These are phyloP conservation scores for Triglochin maritima DNA, from an alignment of 106 monocot species.

Conservation along the genomic window DNA sequence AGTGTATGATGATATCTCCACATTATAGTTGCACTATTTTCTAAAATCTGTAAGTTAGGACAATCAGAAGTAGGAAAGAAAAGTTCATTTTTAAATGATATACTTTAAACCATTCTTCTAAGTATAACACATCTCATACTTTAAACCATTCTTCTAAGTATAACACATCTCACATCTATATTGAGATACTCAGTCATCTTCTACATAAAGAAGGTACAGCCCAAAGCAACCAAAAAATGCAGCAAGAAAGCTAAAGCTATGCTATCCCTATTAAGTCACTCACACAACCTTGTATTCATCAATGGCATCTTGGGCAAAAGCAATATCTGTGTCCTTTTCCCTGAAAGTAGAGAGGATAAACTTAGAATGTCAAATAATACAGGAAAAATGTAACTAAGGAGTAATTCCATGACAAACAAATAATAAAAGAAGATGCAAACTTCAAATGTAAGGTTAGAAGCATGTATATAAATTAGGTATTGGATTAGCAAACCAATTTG, in stretches of 20 bases:
- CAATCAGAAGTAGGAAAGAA: no score
- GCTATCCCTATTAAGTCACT: not conserved
- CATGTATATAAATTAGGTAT: no score
- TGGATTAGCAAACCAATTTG: no score
- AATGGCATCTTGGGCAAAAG: constrained; percentile 97
- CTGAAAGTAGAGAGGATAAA: constrained; percentile 27
- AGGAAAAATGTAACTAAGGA: no score
- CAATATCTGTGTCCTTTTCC: constrained; percentile 97
- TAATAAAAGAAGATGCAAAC: no score
- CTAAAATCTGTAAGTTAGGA: no score
- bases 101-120: not conserved
- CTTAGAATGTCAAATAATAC: not conserved
- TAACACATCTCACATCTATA: not conserved
- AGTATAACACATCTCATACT: not conserved
- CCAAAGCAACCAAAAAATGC: not conserved
- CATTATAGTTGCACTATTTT: no score
- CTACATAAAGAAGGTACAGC: not conserved
- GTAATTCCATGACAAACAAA: no score
- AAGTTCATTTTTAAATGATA: no score
- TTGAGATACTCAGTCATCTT: not conserved
- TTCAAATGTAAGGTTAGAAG: no score
- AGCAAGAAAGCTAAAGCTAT: not conserved
- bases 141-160: not conserved
- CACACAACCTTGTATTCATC: constrained; percentile 95
- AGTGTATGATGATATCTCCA: no score